These are phyloP conservation scores for Lichtheimia ornata DNA, from an alignment of 371 early-diverging fungal genomes.

Conservation along the genomic window DNA sequence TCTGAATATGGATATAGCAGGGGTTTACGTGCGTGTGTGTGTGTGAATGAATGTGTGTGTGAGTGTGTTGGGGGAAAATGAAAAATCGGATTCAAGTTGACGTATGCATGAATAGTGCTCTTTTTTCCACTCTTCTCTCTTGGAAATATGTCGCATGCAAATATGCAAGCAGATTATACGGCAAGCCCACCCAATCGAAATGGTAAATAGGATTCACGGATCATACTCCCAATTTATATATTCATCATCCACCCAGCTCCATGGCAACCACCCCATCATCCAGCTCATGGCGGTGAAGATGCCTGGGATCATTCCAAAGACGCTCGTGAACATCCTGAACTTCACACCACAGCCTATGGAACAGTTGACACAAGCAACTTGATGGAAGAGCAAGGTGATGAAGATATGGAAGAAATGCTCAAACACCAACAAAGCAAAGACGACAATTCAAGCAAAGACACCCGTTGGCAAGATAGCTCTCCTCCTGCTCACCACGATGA, in stretches of 20 bases:
- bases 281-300: slow-evolving; percentile 26
- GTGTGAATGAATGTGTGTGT: too few species aligned
- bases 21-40: too few species aligned
- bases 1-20: not conserved
- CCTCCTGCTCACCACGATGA: not conserved
- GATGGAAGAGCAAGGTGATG: slow-evolving; percentile 5
- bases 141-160: not conserved
- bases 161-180: slow-evolving; percentile 9
- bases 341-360: slow-evolving; percentile 38
- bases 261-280: slow-evolving; percentile 17
- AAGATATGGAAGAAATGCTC: not conserved
- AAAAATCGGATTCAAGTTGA: too few species aligned
- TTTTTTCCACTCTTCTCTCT: not conserved
- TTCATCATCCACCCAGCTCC: slow-evolving; percentile 13
- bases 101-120: not conserved
- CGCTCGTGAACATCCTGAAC: slow-evolving; percentile 34
- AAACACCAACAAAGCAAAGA: slow-evolving; percentile 6
- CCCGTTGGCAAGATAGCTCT: not conserved
- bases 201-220: not conserved
- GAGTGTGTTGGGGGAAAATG: too few species aligned
- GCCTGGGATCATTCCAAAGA: slow-evolving; percentile 35
- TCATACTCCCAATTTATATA: not conserved
- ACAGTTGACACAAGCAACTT: slow-evolving; percentile 24
- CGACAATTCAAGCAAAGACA: not conserved
- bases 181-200: slow-evolving; percentile 10